Evolutionary conservation across 2,329 filamentous ascomycete genomes (phyloP), one percentile per base, ranked within the genome.

Genomic region (Aureobasidium sp.): DNA sequence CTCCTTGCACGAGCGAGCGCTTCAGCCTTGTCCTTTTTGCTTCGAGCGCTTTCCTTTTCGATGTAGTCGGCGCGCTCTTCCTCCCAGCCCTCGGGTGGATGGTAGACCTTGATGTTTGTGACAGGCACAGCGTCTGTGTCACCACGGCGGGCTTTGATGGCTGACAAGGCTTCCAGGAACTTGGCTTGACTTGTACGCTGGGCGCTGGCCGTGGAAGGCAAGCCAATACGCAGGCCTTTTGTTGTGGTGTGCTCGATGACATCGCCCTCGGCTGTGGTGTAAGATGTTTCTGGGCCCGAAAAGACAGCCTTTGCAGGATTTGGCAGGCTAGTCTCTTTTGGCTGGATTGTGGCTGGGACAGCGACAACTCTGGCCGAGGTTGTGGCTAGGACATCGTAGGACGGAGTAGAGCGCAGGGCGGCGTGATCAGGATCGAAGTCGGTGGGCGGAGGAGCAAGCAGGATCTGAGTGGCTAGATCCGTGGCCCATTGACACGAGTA

Each of bases 401-500:
- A 77, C 19, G 78, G 67, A 6, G 74, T 74, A 27, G 71, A 72
- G 22, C 80, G 74, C 21, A 74, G 70, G n/a, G 75, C 77, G 34
- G 79, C 65, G 7, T 68, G 67, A 3, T 78, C 76, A 2, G 78
- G 66, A 61, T 53, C 69, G 59, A 6, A 64, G 57, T 37, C 68
- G 57, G 34, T 63, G 59, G 57, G 76, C 70, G 57, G 75, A 24
- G 61, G 57, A 19, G 78, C 14, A 69, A 70, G 1, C 76, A 77
- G 63, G 62, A 96, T 85, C 37, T 95, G 79, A 0, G 90, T 95
- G 30, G 91, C 91, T 38, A 95, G 80, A 56, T 89, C 85, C 57
- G 87, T 82, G 10, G 81, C 79, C 91, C 91, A 97, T 40, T 81
- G 73, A 59, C 89, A 91, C 58, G 81, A 83, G 65, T 90, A 93